phyloP scores from a whole-genome alignment of 129 eudicot species.

The Pulicaria dysenterica region DNA sequence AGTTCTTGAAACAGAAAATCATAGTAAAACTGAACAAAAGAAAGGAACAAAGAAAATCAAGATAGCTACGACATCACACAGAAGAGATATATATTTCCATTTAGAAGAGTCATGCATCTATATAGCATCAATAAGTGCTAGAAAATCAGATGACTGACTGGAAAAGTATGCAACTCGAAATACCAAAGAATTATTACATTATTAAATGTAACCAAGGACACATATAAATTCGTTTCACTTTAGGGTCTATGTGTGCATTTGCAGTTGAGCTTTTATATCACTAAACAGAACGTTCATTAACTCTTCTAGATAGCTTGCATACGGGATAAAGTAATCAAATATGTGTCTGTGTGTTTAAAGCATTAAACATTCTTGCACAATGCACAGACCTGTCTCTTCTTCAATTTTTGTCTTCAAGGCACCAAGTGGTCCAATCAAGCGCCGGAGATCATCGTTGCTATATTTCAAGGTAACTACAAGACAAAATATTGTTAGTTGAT shows the following conservation, averaged over 20 bases:
- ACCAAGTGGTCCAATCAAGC: constrained; percentile 92
- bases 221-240: too few species aligned
- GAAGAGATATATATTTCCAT: not conserved
- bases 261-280: too few species aligned
- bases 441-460: constrained; percentile 80
- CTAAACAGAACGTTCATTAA: too few species aligned
- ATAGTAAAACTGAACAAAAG: constrained; percentile 3
- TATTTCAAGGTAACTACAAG: constrained; percentile 71
- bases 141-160: too few species aligned
- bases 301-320: not conserved
- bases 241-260: too few species aligned
- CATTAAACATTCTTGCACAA: too few species aligned
- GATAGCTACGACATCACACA: not conserved
- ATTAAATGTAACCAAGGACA: not conserved
- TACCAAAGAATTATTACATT: constrained; percentile 7
- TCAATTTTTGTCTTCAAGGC: constrained; percentile 83
- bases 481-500: constrained; percentile 1
- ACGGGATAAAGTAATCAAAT: constrained; percentile 5
- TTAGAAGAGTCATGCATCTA: not conserved
- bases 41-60: not conserved
- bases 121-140: too few species aligned
- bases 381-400: constrained; percentile 86
- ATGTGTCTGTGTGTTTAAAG: not conserved
- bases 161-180: too few species aligned
- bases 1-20: constrained; percentile 22